A percentile compares a stretch with the other conserved stretches of the same genome.
phyloP scores from a whole-genome alignment of 495 filamentous ascomycete species.

The Ramalina intermedia region DNA sequence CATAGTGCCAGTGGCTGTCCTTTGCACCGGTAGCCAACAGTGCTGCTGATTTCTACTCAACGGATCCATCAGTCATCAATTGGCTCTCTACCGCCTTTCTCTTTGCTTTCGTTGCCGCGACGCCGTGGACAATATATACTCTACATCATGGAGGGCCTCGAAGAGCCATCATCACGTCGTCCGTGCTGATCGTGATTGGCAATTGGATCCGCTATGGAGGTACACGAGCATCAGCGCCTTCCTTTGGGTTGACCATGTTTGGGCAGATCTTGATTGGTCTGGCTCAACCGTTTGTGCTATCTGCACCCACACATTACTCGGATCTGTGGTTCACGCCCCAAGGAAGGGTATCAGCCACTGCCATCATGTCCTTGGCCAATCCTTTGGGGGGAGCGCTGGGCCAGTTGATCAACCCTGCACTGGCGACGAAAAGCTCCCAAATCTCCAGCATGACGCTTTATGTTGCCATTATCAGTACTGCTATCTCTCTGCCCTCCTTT shows the following conservation, averaged over 20 bases:
- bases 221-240: conserved; percentile 36
- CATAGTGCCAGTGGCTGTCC: conserved; percentile 66
- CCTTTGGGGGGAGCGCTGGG: conserved; percentile 79
- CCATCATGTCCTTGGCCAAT: conserved; percentile 70
- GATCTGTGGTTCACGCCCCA: conserved; percentile 86
- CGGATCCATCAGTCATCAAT: conserved; percentile 66
- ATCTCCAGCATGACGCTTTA: conserved; percentile 76
- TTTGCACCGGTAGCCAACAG: conserved; percentile 74
- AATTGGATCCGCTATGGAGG: conserved; percentile 92
- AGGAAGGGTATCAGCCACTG: conserved; percentile 78
- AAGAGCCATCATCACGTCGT: conserved; percentile 56
- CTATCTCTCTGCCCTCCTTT: conserved; percentile 62
- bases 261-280: conserved; percentile 89
- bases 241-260: conserved; percentile 71
- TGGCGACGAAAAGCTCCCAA: conserved; percentile 44
- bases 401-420: conserved; percentile 69
- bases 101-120: conserved; percentile 64
- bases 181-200: conserved; percentile 58
- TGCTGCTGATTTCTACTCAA: conserved; percentile 60
- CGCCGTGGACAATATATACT: conserved; percentile 60
- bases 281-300: conserved; percentile 82
- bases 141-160: conserved; percentile 71
- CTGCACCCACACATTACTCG: conserved; percentile 79
- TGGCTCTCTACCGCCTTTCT: conserved; percentile 82
- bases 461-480: conserved; percentile 67